These are phyloP conservation scores for Suhomyces atakaporum DNA, from an alignment of 1,139 yeast genomes.

Conservation along the genomic window DNA sequence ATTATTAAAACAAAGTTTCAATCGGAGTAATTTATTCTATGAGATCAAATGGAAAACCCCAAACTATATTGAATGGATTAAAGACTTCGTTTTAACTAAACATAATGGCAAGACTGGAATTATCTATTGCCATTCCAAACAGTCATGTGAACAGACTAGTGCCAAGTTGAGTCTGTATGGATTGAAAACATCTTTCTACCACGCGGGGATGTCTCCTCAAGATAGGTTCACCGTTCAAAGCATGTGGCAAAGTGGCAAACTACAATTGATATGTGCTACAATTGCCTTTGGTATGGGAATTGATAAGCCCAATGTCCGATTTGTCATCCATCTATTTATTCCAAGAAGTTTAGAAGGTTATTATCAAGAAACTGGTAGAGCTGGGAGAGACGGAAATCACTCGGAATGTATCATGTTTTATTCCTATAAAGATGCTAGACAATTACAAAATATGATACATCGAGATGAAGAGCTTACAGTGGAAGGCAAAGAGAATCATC, in stretches of 20 bases:
- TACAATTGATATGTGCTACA: conserved; percentile 89
- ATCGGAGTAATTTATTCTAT: conserved; percentile 82
- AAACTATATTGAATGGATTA: conserved; percentile 61
- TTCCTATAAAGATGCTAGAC: conserved; percentile 73
- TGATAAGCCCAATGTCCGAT: conserved; percentile 93
- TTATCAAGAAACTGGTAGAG: conserved; percentile 98
- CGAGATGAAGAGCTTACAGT: conserved; percentile 68
- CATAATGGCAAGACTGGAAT: conserved; percentile 75
- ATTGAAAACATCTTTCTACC: conserved; percentile 73
- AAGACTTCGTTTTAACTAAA: conserved; percentile 51
- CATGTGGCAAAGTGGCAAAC: conserved; percentile 74
- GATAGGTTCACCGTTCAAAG: conserved; percentile 70
- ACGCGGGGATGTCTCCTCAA: conserved; percentile 88
- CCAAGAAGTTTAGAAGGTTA: conserved; percentile 94
- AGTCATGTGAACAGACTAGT: conserved; percentile 83
- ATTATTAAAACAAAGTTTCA: conserved; percentile 76
- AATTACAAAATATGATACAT: conserved; percentile 73
- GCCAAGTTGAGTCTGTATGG: conserved; percentile 61
- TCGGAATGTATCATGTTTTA: conserved; percentile 85
- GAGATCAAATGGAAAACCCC: conserved; percentile 68
- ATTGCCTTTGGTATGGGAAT: conserved; percentile 99
- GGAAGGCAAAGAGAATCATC: conserved; percentile 73
- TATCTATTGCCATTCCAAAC: conserved; percentile 89
- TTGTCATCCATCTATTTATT: conserved; percentile 83
- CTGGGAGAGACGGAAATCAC: conserved; percentile 88